These are phyloP conservation scores for Metschnikowia arizonensis DNA, from an alignment of 805 yeast genomes.

Conservation along the genomic window DNA sequence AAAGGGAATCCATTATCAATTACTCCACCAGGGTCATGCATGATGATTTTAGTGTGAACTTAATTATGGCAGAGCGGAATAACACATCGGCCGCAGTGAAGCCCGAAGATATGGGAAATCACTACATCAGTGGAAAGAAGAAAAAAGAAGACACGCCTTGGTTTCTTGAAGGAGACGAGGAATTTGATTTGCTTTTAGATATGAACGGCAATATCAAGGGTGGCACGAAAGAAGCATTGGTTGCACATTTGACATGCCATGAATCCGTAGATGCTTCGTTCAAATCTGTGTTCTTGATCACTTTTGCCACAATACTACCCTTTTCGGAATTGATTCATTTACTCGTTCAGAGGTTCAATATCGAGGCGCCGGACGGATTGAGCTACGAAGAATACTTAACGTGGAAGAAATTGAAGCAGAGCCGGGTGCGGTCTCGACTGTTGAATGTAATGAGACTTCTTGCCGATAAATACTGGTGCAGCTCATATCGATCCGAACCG, in stretches of 20 bases:
- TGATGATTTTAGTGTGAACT: constrained; percentile 59
- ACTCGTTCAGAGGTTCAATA: constrained; percentile 60
- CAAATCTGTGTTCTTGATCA: constrained; percentile 64
- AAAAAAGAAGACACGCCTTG: constrained; percentile 53
- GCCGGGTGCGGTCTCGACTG: constrained; percentile 62
- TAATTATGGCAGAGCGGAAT: constrained; percentile 47
- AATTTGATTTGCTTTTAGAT: constrained; percentile 53
- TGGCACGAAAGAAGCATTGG: constrained; percentile 72
- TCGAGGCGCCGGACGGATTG: constrained; percentile 83
- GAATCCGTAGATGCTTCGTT: constrained; percentile 57
- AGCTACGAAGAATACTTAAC: constrained; percentile 73
- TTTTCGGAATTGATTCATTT: constrained; percentile 57
- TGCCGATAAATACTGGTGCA: constrained; percentile 67
- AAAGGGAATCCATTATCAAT: constrained; percentile 63
- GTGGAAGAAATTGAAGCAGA: constrained; percentile 71
- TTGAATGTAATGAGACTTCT: constrained; percentile 63
- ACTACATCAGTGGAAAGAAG: constrained; percentile 33
- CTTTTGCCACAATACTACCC: constrained; percentile 71
- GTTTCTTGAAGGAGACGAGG: constrained; percentile 68
- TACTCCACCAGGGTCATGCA: constrained; percentile 78
- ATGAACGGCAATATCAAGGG: constrained; percentile 73
- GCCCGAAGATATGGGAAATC: constrained; percentile 33
- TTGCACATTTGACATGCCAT: constrained; percentile 79
- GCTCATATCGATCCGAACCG: constrained; percentile 49
- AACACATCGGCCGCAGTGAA: constrained; percentile 36